These are phyloP conservation scores for Globisporangium apiculatum DNA, from an alignment of 352 stramenopile species.

Conservation along the genomic window DNA sequence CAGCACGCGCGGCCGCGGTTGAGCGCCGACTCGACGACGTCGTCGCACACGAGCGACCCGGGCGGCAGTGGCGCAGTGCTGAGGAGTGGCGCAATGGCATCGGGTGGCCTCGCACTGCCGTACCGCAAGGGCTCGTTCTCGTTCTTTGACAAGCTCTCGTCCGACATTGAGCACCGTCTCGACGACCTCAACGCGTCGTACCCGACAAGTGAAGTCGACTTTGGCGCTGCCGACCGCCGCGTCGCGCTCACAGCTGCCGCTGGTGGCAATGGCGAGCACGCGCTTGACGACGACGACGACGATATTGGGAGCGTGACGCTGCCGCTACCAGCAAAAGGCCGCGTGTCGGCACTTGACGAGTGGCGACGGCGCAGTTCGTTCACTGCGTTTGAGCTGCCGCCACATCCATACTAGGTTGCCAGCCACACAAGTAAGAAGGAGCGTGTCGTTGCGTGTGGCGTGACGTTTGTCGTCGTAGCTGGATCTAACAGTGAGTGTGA, in stretches of 20 bases:
- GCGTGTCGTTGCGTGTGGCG: not conserved
- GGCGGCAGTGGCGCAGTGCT: conserved; percentile 14
- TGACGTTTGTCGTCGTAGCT: not conserved
- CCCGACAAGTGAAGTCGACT: conserved; percentile 21
- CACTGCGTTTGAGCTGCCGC: conserved; percentile 4
- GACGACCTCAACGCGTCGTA: conserved; percentile 46
- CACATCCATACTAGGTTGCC: not conserved
- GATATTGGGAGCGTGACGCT: conserved; percentile 11
- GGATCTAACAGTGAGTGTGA: too few relatives aligned
- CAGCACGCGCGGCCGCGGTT: conserved; percentile 17
- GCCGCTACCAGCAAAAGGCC: conserved; percentile 6
- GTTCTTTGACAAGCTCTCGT: conserved; percentile 83
- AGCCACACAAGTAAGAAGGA: not conserved
- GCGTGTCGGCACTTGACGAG: conserved; percentile 8
- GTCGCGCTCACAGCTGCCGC: not conserved
- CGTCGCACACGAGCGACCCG: conserved; percentile 40
- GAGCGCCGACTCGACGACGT: conserved; percentile 70
- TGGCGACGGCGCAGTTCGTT: conserved; percentile 14
- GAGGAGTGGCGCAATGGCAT: conserved; percentile 11
- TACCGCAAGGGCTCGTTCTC: conserved; percentile 80
- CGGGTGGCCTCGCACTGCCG: conserved; percentile 7
- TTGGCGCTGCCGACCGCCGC: not conserved
- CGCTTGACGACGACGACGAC: not conserved
- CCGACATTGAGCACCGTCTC: conserved; percentile 49
- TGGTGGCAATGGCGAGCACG: not conserved